Conservation (phyloP, 2,329 filamentous ascomycete genomes). For the Penicillium hordei region DNA sequence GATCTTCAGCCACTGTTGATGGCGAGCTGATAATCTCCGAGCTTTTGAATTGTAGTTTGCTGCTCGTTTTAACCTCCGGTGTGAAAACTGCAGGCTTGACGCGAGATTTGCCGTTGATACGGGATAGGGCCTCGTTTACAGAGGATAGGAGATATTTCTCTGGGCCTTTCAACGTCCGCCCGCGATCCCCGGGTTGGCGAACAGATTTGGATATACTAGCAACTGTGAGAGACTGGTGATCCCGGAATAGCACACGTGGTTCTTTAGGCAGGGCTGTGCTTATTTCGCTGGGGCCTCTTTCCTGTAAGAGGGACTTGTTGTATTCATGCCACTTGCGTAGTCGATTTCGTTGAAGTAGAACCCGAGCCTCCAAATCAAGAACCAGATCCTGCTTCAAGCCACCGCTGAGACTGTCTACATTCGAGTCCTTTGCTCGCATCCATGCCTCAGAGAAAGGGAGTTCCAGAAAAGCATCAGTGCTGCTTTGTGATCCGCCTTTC, state of each 20-base stretch:
- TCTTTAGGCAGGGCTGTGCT: slow-evolving; percentile 10
- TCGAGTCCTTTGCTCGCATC: slow-evolving; percentile 62
- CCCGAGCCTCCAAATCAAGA: slow-evolving; percentile 68
- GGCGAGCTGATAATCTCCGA: background rate
- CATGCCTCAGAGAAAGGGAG: slow-evolving; percentile 70
- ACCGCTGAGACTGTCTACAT: slow-evolving; percentile 44
- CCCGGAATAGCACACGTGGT: slow-evolving; percentile 32
- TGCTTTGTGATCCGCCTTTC: slow-evolving; percentile 60
- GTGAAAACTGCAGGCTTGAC: background rate
- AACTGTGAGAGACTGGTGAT: slow-evolving; percentile 41
- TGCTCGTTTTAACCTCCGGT: background rate
- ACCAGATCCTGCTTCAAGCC: slow-evolving; percentile 46
- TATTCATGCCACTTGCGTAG: slow-evolving; percentile 74
- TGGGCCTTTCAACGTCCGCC: slow-evolving; percentile 22
- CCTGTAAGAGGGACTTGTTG: slow-evolving; percentile 40
- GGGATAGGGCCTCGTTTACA: slow-evolving; percentile 34
- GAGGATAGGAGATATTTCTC: slow-evolving; percentile 37
- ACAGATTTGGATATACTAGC: slow-evolving; percentile 39
- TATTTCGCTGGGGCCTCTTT: slow-evolving; percentile 9
- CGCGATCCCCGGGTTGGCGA: slow-evolving; percentile 29
- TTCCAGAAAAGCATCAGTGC: slow-evolving; percentile 63
- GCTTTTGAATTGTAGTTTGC: background rate
- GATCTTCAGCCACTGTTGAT: background rate
- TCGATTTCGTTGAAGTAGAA: slow-evolving; percentile 65
- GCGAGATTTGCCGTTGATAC: slow-evolving; percentile 29